Percentiles rank a stretch among this genome's conserved stretches.
These are phyloP conservation scores for Daldinia decipiens DNA, from an alignment of 495 filamentous ascomycete species.

Conservation along the genomic window DNA sequence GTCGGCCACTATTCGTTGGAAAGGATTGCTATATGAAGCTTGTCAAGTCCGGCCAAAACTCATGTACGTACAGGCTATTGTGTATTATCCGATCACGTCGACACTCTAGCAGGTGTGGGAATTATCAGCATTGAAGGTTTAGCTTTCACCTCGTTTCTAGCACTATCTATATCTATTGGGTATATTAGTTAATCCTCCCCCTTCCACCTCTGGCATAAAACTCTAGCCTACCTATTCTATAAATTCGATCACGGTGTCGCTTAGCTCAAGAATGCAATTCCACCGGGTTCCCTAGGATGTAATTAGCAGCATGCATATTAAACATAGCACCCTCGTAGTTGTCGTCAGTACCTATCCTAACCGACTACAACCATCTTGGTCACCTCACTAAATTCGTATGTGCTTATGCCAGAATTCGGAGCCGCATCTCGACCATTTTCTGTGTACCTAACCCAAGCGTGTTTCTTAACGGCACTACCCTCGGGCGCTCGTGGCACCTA, in stretches of 20 bases:
- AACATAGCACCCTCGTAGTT: too few relatives aligned
- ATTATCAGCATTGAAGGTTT: background rate
- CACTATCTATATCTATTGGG: background rate
- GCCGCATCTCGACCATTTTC: background rate
- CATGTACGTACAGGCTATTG: conserved; percentile 4
- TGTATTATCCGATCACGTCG: background rate
- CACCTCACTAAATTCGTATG: background rate
- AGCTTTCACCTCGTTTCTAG: background rate
- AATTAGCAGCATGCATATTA: too few relatives aligned
- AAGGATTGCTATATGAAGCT: conserved; percentile 66
- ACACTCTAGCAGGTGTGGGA: background rate
- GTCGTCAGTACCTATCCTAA: too few relatives aligned
- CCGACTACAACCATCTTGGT: too few relatives aligned
- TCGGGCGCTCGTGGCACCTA: background rate
- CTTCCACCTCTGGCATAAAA: background rate
- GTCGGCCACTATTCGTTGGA: conserved; percentile 82
- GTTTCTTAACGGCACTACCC: background rate
- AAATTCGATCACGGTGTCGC: background rate
- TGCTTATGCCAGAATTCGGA: background rate
- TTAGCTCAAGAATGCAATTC: background rate
- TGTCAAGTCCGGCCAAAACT: background rate
- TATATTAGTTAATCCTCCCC: background rate
- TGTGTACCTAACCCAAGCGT: background rate
- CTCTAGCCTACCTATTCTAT: background rate
- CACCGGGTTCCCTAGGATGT: too few relatives aligned